Conservation (phyloP, 495 filamentous ascomycete genomes). For the Daldinia childiae region DNA sequence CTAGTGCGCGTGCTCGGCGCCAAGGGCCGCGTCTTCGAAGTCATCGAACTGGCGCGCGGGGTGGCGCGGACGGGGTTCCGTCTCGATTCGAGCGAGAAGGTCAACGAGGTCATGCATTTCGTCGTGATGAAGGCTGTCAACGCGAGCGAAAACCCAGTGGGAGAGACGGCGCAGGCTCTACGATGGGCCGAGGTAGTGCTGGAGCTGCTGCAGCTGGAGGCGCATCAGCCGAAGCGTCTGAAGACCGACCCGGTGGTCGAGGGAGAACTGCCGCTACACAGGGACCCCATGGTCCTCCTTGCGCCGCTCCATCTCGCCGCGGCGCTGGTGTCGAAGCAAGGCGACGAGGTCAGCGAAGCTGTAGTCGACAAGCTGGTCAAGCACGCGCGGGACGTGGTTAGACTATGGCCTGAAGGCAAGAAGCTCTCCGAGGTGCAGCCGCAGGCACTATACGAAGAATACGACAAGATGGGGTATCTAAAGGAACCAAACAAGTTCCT, state of each 20-base stretch:
- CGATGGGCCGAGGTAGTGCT: slow-evolving; percentile 59
- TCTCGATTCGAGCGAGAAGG: slow-evolving; percentile 54
- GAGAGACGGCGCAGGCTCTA: slow-evolving; percentile 49
- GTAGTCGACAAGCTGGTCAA: slow-evolving; percentile 40
- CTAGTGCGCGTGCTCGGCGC: slow-evolving; percentile 54
- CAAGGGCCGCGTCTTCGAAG: slow-evolving; percentile 53
- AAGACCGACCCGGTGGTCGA: slow-evolving; percentile 10
- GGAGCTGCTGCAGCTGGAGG: slow-evolving; percentile 60
- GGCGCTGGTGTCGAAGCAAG: slow-evolving; percentile 33
- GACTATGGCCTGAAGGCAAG: slow-evolving; percentile 49
- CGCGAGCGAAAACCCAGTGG: slow-evolving; percentile 51
- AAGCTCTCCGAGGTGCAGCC: slow-evolving; percentile 49
- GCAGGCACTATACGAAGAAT: slow-evolving; percentile 28
- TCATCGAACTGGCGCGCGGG: slow-evolving; percentile 64
- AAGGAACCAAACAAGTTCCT: slow-evolving; percentile 39
- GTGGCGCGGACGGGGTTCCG: slow-evolving; percentile 60
- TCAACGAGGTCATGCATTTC: slow-evolving; percentile 59
- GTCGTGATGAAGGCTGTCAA: slow-evolving; percentile 60
- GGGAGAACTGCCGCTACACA: slow-evolving; percentile 40
- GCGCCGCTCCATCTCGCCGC: slow-evolving; percentile 54
- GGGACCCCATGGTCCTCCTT: slow-evolving; percentile 53
- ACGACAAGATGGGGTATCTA: slow-evolving; percentile 44
- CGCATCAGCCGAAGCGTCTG: slow-evolving; percentile 43
- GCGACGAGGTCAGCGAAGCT: background rate
- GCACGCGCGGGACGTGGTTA: slow-evolving; percentile 49